Evolutionary conservation across 192 early-diverging fungal species (phyloP).

Genomic region (Coemansia aciculifera): DNA sequence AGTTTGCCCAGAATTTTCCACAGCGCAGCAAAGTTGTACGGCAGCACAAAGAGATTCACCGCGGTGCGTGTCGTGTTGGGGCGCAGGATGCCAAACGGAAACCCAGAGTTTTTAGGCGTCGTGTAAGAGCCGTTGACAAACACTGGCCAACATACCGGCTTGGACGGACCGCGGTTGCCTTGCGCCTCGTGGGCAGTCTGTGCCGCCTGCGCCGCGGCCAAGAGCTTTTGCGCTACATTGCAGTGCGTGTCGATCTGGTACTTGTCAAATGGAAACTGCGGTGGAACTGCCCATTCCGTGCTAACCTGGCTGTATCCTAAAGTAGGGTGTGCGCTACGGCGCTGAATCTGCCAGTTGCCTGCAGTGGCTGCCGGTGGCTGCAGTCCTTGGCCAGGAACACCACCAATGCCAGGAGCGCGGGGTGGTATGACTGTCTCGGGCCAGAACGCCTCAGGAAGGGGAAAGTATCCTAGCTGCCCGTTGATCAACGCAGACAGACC

Average conservation of each 20-base stretch:
- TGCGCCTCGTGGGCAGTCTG: conserved; percentile 50
- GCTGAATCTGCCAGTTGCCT: conserved; percentile 42
- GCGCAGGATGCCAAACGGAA: conserved; percentile 76
- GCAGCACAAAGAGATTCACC: conserved; percentile 73
- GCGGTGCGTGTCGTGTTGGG: conserved; percentile 62
- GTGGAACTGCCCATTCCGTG: conserved; percentile 61
- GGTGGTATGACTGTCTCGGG: conserved; percentile 50
- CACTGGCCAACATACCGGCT: conserved; percentile 58
- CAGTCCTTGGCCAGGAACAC: background rate
- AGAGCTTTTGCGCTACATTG: conserved; percentile 63
- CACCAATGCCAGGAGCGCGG: background rate
- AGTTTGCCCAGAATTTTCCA: conserved; percentile 65
- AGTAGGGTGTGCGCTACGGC: conserved; percentile 65
- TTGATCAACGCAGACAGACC: conserved; percentile 42
- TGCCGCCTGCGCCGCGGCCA: conserved; percentile 42
- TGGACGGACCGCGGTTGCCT: conserved; percentile 57
- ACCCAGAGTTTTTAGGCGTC: conserved; percentile 58
- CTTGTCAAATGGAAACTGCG: conserved; percentile 76
- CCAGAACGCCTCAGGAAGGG: conserved; percentile 77
- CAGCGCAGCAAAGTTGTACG: conserved; percentile 78
- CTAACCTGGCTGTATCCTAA: conserved; percentile 60
- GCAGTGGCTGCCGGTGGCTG: background rate
- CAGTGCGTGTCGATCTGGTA: conserved; percentile 65
- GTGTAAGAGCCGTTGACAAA: conserved; percentile 65
- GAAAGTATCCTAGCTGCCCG: conserved; percentile 61